Evolutionary conservation across 352 stramenopile genomes (phyloP), one percentile per base, ranked within the genome.

Genomic region (Phytophthora tentaculata): DNA sequence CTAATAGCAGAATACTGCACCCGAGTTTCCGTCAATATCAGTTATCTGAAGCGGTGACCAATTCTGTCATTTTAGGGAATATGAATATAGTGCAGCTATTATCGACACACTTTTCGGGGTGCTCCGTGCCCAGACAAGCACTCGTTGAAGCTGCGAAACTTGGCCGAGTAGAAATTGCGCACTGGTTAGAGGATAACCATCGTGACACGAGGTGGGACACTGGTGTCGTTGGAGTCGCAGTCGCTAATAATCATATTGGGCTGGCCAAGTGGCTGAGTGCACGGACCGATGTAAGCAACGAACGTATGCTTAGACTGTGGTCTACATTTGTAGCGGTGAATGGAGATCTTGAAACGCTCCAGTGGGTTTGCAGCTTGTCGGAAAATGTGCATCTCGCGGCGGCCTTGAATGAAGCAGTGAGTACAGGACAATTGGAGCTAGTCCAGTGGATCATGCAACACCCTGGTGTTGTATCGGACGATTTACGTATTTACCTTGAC

Each of bases 281-380:
- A 43, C 12, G 35, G 12, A 5, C n/a, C 2, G 35, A 43, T 2
- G n/a, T n/a, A 16, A 6, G 3, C 13, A 3, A 43, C 35, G 2
- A n/a, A 5, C 2, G 2, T 43, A n/a, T 2, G 35, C 35, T 43
- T 2, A 3, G 35, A 1, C 12, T n/a, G 12, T 43, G 35, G 35
- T n/a, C 35, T n/a, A 2, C 2, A 43, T 43, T 4, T 3, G 35
- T 9, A 6, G 35, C 35, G 13, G 35, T 13, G 5, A 43, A 17
- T 43, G 64, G 64, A 2, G 61, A 71, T 26, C 1, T 61, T 5
- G 29, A 45, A 1, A 71, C 61, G 49, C 5, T 67, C 3, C n/a
- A 67, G 24, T 71, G 64, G 64, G 43, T 71, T 8, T 71, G 64
- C 24, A 67, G 23, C n/a, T 14, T 71, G 16, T 61, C 57, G 1